These are phyloP conservation scores for Sclerotinia glacialis DNA, from an alignment of 2,329 filamentous ascomycete genomes.

Conservation along the genomic window DNA sequence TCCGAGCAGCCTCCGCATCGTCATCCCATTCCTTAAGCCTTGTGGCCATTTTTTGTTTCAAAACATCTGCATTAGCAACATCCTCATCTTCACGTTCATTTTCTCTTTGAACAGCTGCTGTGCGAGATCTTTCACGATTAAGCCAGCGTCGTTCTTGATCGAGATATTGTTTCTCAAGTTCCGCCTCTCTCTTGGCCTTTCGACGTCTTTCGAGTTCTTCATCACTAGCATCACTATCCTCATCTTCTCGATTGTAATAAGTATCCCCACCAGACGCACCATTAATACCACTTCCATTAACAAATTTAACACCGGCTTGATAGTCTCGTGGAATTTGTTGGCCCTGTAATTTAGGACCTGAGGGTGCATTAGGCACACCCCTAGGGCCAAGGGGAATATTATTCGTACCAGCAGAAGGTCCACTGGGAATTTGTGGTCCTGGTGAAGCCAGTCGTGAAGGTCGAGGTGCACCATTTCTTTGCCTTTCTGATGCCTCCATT, in stretches of 20 bases:
- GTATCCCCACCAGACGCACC: slow-evolving; percentile 47
- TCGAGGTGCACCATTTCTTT: slow-evolving; percentile 64
- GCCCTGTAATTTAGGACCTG: slow-evolving; percentile 62
- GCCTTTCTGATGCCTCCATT: slow-evolving; percentile 80
- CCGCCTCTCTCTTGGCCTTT: slow-evolving; percentile 66
- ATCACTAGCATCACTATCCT: slow-evolving; percentile 85
- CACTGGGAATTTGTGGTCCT: slow-evolving; percentile 51
- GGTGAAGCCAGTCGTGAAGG: slow-evolving; percentile 70
- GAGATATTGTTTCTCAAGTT: slow-evolving; percentile 75
- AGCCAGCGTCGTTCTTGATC: slow-evolving; percentile 89
- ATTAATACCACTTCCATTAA: slow-evolving; percentile 72
- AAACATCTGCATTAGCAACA: slow-evolving; percentile 59
- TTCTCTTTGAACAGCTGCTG: slow-evolving; percentile 82
- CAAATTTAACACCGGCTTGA: slow-evolving; percentile 75
- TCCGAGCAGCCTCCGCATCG: slow-evolving; percentile 72
- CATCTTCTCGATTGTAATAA: slow-evolving; percentile 67
- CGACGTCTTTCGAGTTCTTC: slow-evolving; percentile 76
- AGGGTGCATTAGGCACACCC: slow-evolving; percentile 70
- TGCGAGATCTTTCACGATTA: slow-evolving; percentile 80
- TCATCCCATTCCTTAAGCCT: slow-evolving; percentile 83
- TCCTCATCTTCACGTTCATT: slow-evolving; percentile 77
- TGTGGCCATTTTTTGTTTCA: slow-evolving; percentile 65
- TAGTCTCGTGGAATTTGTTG: slow-evolving; percentile 66
- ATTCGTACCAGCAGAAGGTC: slow-evolving; percentile 63
- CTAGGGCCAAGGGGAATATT: slow-evolving; percentile 74